phyloP scores from a whole-genome alignment of 805 yeast species.

The Myxozyma vanderwaltii region DNA sequence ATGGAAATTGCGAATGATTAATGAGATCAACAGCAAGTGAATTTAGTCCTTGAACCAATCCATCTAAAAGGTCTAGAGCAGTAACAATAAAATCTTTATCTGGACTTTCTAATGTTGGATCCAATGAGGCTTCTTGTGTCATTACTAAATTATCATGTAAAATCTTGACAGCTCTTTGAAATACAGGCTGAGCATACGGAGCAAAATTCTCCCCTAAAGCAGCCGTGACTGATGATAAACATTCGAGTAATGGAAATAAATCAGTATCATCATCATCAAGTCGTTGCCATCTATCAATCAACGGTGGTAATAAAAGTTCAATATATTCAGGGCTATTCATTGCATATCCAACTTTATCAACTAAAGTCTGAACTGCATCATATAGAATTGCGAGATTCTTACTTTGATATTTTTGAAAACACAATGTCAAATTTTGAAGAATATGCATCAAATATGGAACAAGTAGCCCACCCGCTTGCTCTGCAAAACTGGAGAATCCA shows the following conservation, averaged over 20 bases:
- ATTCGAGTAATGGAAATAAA: conserved; percentile 88
- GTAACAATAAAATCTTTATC: conserved; percentile 91
- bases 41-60: conserved; percentile 86
- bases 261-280: conserved; percentile 78
- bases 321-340: conserved; percentile 60
- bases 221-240: conserved; percentile 89
- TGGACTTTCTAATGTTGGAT: conserved; percentile 63
- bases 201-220: conserved; percentile 80
- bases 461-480: conserved; percentile 66
- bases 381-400: conserved; percentile 79
- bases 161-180: conserved; percentile 72
- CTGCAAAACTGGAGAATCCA: conserved; percentile 81
- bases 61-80: conserved; percentile 86
- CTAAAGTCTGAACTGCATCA: conserved; percentile 88
- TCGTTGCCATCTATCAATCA: conserved; percentile 77
- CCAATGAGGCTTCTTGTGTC: conserved; percentile 62
- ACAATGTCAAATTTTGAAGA: conserved; percentile 66
- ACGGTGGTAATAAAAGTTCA: conserved; percentile 71
- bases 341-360: conserved; percentile 68
- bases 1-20: conserved; percentile 36
- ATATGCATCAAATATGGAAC: conserved; percentile 66
- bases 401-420: conserved; percentile 77
- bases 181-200: conserved; percentile 86
- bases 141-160: conserved; percentile 66
- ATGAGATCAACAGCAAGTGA: conserved; percentile 39